Conservation (phyloP, 2,329 filamentous ascomycete species). For the Neoascochyta sp. region DNA sequence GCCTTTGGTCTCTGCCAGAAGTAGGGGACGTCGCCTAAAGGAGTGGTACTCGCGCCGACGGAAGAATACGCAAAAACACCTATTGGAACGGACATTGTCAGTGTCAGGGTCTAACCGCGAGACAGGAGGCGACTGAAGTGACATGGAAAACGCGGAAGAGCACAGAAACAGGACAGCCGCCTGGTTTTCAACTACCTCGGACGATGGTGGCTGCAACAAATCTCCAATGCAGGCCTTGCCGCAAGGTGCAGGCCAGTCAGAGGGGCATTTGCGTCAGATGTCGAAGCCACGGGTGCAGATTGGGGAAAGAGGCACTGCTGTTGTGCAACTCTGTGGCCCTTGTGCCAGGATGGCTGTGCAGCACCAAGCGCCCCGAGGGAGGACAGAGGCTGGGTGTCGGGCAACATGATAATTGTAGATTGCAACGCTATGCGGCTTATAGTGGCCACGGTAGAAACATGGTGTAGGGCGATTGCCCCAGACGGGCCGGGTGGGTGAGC, state of each 20-base stretch:
- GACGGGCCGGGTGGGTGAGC: slow-evolving; percentile 4
- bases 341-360: slow-evolving; percentile 33
- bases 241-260: slow-evolving; percentile 32
- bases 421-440: slow-evolving; percentile 3
- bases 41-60: slow-evolving; percentile 33
- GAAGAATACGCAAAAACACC: slow-evolving; percentile 38
- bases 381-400: slow-evolving; percentile 19
- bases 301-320: slow-evolving; percentile 31
- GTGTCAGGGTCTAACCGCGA: slow-evolving; percentile 14
- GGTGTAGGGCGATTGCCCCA: slow-evolving; percentile 4
- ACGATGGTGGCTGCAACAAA: slow-evolving; percentile 27
- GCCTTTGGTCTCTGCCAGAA: slow-evolving; percentile 35
- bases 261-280: slow-evolving; percentile 15
- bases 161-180: slow-evolving; percentile 23
- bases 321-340: slow-evolving; percentile 32
- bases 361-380: slow-evolving; percentile 20
- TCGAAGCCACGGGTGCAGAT: slow-evolving; percentile 29
- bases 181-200: slow-evolving; percentile 32
- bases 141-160: slow-evolving; percentile 17
- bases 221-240: slow-evolving; percentile 26
- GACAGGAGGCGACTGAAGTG: slow-evolving; percentile 2
- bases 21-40: slow-evolving; percentile 27
- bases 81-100: slow-evolving; percentile 41
- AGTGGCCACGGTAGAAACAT: neutral
- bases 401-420: slow-evolving; percentile 8